Percentiles rank a stretch among this genome's conserved stretches.
Evolutionary conservation across 495 filamentous ascomycete genomes (phyloP).

Genomic region (Durotheca rogersii): DNA sequence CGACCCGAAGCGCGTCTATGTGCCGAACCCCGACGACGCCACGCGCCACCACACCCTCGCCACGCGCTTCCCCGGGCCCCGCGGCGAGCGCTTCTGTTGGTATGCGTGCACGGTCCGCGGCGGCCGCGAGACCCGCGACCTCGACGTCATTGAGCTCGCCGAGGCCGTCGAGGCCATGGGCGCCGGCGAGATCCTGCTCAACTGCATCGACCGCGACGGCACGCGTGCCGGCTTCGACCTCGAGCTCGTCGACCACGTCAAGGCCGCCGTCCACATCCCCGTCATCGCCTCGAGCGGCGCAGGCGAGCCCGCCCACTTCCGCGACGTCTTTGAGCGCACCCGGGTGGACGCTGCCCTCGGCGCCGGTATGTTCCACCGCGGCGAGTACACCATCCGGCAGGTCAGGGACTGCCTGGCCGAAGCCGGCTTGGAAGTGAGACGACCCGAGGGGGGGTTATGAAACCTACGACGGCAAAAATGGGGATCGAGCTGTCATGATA

Average conservation of each 20-base stretch:
- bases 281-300: conserved; percentile 96
- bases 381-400: conserved; percentile 89
- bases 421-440: conserved; percentile 71
- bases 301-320: conserved; percentile 84
- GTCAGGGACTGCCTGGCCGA: conserved; percentile 83
- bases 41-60: conserved; percentile 78
- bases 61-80: conserved; percentile 67
- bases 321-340: conserved; percentile 84
- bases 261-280: conserved; percentile 78
- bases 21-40: conserved; percentile 60
- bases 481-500: too few relatives aligned
- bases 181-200: conserved; percentile 86
- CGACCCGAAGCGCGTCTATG: conserved; percentile 89
- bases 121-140: conserved; percentile 83
- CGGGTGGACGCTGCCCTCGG: conserved; percentile 89
- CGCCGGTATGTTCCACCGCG: conserved; percentile 96
- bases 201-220: conserved; percentile 97
- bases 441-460: conserved; percentile 60
- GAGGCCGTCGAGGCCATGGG: conserved; percentile 95
- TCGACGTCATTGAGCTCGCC: conserved; percentile 85
- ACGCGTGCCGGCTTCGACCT: conserved; percentile 94
- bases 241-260: conserved; percentile 86
- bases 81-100: conserved; percentile 86
- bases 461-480: too few relatives aligned
- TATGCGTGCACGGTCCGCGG: conserved; percentile 98